Evolutionary conservation across 176 grass and related monocot genomes (phyloP).

Genomic region (Aegilops bicornis): DNA sequence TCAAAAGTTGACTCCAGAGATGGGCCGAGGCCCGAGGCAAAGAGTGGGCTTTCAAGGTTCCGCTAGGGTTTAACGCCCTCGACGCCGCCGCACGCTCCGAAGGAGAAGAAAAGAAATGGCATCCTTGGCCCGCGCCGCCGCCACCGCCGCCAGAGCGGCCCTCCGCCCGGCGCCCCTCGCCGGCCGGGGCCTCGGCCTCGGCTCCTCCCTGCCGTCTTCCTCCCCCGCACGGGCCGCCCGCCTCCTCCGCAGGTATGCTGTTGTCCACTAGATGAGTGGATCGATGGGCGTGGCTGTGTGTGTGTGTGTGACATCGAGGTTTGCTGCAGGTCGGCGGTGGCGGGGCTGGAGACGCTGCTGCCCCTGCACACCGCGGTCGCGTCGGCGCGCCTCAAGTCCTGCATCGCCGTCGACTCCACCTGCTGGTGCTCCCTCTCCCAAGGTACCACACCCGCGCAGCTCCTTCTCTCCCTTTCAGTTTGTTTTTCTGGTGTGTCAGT

Average conservation of each 20-base stretch:
- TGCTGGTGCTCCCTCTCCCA: slow-evolving; percentile 69
- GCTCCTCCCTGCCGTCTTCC: not conserved
- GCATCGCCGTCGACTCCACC: slow-evolving; percentile 42
- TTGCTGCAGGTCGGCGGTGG: slow-evolving; percentile 31
- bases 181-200: not conserved
- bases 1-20: too few species aligned
- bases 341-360: slow-evolving; percentile 48
- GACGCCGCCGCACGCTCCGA: not conserved
- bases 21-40: not conserved
- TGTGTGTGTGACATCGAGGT: not conserved
- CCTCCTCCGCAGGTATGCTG: slow-evolving; percentile 30
- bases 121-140: slow-evolving; percentile 28
- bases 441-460: not conserved
- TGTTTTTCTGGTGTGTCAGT: not conserved
- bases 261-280: not conserved
- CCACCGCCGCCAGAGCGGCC: slow-evolving; percentile 22
- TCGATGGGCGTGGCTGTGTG: not conserved
- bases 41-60: not conserved
- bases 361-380: slow-evolving; percentile 59
- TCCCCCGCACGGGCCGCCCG: slow-evolving; percentile 15
- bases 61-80: slow-evolving; percentile 5
- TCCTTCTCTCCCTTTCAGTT: not conserved
- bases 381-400: slow-evolving; percentile 51
- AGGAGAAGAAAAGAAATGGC: slow-evolving; percentile 6
- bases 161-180: slow-evolving; percentile 6